Conservation (phyloP, 345 rosid species). For the Citrus hindsii region DNA sequence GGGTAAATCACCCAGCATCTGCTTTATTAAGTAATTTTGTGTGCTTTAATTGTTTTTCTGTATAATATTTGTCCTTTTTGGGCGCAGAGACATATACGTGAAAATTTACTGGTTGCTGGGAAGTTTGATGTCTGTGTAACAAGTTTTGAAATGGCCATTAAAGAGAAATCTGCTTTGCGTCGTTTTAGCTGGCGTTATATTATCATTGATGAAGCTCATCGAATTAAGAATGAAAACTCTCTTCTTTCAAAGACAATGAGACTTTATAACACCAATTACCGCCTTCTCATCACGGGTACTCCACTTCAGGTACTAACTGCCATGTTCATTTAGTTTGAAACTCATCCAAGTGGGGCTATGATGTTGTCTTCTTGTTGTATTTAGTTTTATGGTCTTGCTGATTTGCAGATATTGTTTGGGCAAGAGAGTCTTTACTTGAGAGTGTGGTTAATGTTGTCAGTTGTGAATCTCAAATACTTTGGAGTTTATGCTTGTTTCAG, state of each 20-base stretch:
- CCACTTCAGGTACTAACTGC: constrained; percentile 83
- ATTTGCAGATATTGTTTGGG: not conserved
- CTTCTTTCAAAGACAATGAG: constrained; percentile 97
- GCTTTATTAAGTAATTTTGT: not conserved
- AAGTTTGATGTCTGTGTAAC: constrained; percentile 98
- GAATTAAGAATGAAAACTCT: constrained; percentile 93
- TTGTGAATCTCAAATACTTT: not conserved
- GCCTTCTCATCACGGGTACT: constrained; percentile 94
- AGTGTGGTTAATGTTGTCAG: not conserved
- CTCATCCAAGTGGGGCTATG: not conserved
- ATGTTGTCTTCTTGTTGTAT: not conserved
- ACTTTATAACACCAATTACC: constrained; percentile 78
- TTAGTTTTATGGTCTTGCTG: not conserved
- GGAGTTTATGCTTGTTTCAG: not conserved
- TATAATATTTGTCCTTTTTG: constrained; percentile 1
- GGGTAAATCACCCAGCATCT: constrained; percentile 46
- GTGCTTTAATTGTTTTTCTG: not conserved
- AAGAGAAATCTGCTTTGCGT: constrained; percentile 84
- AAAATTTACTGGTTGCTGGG: constrained; percentile 87
- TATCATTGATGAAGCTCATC: constrained; percentile 96
- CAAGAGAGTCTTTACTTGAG: not conserved
- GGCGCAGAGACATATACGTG: constrained; percentile 84
- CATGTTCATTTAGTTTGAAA: not conserved
- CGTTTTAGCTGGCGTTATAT: constrained; percentile 99
- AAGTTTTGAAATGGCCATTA: constrained; percentile 99